Evolutionary conservation across 2,329 filamentous ascomycete species (phyloP).

Genomic region (Fusarium humuli): DNA sequence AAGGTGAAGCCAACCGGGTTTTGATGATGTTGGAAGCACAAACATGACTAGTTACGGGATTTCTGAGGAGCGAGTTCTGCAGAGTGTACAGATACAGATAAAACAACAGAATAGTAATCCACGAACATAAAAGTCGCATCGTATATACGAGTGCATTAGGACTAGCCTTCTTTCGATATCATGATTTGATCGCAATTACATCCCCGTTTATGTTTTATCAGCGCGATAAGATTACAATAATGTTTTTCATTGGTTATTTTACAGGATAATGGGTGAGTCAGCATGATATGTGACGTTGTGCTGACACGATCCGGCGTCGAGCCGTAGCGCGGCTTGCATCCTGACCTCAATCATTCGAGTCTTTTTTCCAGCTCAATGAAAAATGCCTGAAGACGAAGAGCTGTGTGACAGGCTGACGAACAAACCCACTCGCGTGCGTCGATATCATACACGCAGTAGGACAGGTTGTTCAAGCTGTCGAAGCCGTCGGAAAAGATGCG

Average conservation of each 20-base stretch:
- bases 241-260: background rate
- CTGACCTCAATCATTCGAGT: background rate
- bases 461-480: conserved; percentile 25
- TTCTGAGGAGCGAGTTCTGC: no score
- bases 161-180: no score
- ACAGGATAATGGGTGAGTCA: background rate
- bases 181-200: no score
- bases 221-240: background rate
- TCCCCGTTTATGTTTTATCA: no score
- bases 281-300: background rate
- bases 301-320: background rate
- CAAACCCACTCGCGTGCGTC: background rate
- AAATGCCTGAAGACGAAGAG: background rate
- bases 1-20: background rate
- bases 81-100: no score
- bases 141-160: no score
- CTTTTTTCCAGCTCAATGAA: background rate
- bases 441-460: conserved; percentile 16
- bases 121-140: no score
- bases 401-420: background rate
- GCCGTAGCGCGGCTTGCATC: background rate
- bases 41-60: no score
- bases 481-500: conserved; percentile 16
- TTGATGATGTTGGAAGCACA: accelerated
- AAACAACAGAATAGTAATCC: no score